Conservation (phyloP, 2,329 filamentous ascomycete species). For the Pestalotiopsis sp. region DNA sequence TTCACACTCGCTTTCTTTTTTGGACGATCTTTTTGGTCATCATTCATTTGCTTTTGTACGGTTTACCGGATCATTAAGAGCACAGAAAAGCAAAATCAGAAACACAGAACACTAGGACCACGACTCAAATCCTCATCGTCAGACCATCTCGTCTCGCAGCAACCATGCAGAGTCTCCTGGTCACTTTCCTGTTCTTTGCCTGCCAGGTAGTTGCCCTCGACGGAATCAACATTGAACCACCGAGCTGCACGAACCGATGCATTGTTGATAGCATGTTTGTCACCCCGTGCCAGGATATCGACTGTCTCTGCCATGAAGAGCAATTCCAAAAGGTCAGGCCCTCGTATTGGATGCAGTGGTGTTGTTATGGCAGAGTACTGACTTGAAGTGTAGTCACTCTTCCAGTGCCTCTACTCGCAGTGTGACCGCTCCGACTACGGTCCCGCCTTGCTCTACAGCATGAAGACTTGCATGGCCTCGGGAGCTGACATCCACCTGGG, state of each 20-base stretch:
- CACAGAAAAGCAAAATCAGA: slow-evolving; percentile 8
- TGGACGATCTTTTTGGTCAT: slow-evolving; percentile 14
- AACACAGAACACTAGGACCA: not conserved
- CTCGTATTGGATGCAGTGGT: not conserved
- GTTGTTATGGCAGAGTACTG: not conserved
- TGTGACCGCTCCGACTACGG: slow-evolving; percentile 32
- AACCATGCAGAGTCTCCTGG: not conserved
- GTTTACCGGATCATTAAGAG: slow-evolving; percentile 10
- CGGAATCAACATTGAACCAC: slow-evolving; percentile 3
- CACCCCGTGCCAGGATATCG: slow-evolving; percentile 31
- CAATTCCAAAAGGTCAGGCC: slow-evolving; percentile 29
- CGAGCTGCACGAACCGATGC: slow-evolving; percentile 31
- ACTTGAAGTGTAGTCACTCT: slow-evolving; percentile 24
- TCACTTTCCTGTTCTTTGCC: not conserved
- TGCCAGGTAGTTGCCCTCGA: not conserved
- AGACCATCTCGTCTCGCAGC: not conserved
- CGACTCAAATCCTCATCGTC: not conserved
- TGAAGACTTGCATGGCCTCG: slow-evolving; percentile 28
- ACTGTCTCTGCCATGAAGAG: slow-evolving; percentile 31
- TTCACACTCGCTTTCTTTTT: slow-evolving; percentile 10
- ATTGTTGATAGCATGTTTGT: slow-evolving; percentile 35
- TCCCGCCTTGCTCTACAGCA: slow-evolving; percentile 29
- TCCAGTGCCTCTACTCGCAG: slow-evolving; percentile 35
- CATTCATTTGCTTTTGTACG: slow-evolving; percentile 13
- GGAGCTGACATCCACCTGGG: slow-evolving; percentile 34